phyloP scores from a whole-genome alignment of 208 protist genomes.

The Trypanosoma cruzi region DNA sequence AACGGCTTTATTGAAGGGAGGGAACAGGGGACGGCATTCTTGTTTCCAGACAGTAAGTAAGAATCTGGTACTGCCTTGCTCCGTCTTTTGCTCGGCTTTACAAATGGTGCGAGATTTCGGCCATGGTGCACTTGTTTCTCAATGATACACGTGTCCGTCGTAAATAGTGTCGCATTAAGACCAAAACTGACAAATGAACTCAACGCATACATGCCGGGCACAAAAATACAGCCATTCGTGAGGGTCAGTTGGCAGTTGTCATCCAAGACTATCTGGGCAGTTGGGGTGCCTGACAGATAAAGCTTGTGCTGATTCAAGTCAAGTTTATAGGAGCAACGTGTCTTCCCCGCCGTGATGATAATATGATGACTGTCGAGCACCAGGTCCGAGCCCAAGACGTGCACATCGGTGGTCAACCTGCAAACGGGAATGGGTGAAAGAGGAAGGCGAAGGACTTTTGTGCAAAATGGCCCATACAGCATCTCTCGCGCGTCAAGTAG shows the following conservation, averaged over 20 bases:
- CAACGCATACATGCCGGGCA: conserved; percentile 82
- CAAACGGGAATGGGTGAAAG: conserved; percentile 65
- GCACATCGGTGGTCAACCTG: conserved; percentile 47
- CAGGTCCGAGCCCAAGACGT: conserved; percentile 51
- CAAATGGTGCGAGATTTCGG: not conserved
- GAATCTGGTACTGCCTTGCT: conserved; percentile 21
- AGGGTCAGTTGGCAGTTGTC: conserved; percentile 86
- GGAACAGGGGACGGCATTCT: conserved; percentile 8
- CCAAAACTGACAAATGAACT: conserved; percentile 87
- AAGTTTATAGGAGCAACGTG: conserved; percentile 73
- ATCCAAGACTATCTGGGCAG: conserved; percentile 64
- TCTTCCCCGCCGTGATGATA: conserved; percentile 54
- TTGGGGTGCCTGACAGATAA: conserved; percentile 49
- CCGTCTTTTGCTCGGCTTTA: not conserved
- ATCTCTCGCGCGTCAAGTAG: conserved; percentile 73
- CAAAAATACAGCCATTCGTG: conserved; percentile 79
- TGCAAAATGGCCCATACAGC: conserved; percentile 81
- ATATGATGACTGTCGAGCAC: conserved; percentile 76
- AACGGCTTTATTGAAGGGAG: not conserved
- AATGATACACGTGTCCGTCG: conserved; percentile 49
- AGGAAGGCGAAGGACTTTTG: conserved; percentile 66
- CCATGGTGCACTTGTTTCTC: conserved; percentile 47
- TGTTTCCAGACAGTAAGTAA: conserved; percentile 7
- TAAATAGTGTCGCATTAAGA: conserved; percentile 56
- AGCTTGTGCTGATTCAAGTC: conserved; percentile 73